Conservation (phyloP, 352 stramenopile genomes). For the Phytophthora pisi region DNA sequence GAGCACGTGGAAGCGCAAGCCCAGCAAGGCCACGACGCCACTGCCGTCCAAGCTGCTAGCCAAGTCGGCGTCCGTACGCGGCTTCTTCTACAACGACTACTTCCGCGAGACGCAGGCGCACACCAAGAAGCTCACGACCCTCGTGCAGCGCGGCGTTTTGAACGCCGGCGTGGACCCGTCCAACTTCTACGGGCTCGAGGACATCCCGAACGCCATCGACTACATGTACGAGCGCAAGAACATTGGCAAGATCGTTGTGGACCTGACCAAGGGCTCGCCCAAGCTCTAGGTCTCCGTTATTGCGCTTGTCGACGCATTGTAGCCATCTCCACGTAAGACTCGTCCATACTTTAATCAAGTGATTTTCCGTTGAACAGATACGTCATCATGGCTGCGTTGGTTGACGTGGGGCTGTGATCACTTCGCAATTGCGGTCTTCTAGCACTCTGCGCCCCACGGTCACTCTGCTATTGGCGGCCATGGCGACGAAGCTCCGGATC, state of each 20-base stretch:
- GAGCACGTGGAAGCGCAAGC: constrained; percentile 41
- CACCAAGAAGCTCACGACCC: constrained; percentile 42
- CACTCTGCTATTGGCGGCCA: constrained; percentile 23
- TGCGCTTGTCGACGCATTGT: constrained; percentile 11
- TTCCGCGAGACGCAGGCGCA: constrained; percentile 35
- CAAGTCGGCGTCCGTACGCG: constrained; percentile 49
- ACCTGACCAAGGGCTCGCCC: constrained; percentile 46
- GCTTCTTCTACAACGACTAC: constrained; percentile 58
- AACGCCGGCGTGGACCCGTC: neutral
- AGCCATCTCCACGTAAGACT: constrained; percentile 19
- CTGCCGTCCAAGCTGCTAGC: constrained; percentile 41
- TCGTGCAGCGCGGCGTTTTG: constrained; percentile 42
- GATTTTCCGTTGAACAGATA: constrained; percentile 9
- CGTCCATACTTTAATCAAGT: constrained; percentile 18
- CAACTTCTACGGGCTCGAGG: constrained; percentile 57
- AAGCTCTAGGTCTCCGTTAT: constrained; percentile 28
- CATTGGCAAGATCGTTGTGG: constrained; percentile 84
- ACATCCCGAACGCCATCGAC: constrained; percentile 66
- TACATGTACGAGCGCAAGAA: constrained; percentile 82
- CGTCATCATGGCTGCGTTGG: neutral
- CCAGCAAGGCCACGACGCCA: constrained; percentile 31
- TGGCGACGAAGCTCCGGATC: constrained; percentile 41
- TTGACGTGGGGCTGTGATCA: constrained; percentile 38
- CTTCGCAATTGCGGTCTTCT: neutral
- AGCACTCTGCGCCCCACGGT: neutral